Conservation (phyloP, 345 rosid genomes). For the thale cress (Arabidopsis thaliana) region TAIR10.1 NC_003071.7:9417001-9417500, state of each 20-base stretch:
- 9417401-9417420: constrained; percentile 63
- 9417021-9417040: constrained; percentile 83
- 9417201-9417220: constrained; percentile 84
- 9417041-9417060: constrained; percentile 66
- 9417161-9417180: constrained; percentile 7
- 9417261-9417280: constrained; percentile 84
- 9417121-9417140: constrained; percentile 16
- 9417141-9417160: constrained; percentile 25
- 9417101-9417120: constrained; percentile 8
- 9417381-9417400: not conserved
- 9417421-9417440: constrained; percentile 77
- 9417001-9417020: constrained; percentile 71
- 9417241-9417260: constrained; percentile 86
- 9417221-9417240: constrained; percentile 83
- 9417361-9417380: constrained; percentile 24
- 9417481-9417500: constrained; percentile 43
- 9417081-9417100: constrained; percentile 8
- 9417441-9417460: constrained; percentile 59
- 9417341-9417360: constrained; percentile 54
- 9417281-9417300: constrained; percentile 73
- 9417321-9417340: constrained; percentile 81
- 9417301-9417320: constrained; percentile 84
- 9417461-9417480: constrained; percentile 54
- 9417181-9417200: constrained; percentile 75
- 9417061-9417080: constrained; percentile 44